A percentile compares a stretch with the other conserved stretches of the same genome.
Conservation (phyloP, 73 alveolate genomes). For the Uronychia setigera region DNA sequence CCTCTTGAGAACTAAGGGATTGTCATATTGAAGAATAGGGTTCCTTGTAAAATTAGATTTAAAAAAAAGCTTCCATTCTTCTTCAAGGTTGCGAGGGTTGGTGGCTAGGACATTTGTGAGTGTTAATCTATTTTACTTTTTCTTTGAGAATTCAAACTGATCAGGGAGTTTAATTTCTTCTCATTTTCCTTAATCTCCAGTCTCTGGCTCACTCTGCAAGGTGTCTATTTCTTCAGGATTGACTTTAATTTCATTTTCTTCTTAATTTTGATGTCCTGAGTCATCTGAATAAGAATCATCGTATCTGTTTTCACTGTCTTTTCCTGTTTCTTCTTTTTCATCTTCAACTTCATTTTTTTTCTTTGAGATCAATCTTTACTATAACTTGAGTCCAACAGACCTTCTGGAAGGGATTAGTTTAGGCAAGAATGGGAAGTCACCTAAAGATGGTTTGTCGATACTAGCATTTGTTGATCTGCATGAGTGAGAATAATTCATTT, state of each 20-base stretch:
- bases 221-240: too few relatives aligned
- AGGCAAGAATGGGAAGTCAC: neutral
- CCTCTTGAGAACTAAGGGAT: slow-evolving; percentile 8
- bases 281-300: neutral
- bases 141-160: neutral
- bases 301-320: neutral
- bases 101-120: neutral
- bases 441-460: too few relatives aligned
- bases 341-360: neutral
- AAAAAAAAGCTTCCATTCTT: slow-evolving; percentile 30
- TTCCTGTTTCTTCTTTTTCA: neutral
- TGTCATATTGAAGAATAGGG: slow-evolving; percentile 52
- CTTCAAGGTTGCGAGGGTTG: slow-evolving; percentile 49
- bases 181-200: neutral
- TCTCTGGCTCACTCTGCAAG: neutral
- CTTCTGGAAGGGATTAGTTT: neutral
- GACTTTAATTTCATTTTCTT: too few relatives aligned
- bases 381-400: neutral
- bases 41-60: slow-evolving; percentile 19
- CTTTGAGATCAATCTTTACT: neutral
- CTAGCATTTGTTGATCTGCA: too few relatives aligned
- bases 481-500: too few relatives aligned
- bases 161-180: neutral
- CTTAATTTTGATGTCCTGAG: neutral
- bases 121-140: neutral